Percentiles rank a stretch among this genome's conserved stretches.
Conservation (phyloP, 1,284 basidiomycete species). For the Tylopilus sp. region DNA sequence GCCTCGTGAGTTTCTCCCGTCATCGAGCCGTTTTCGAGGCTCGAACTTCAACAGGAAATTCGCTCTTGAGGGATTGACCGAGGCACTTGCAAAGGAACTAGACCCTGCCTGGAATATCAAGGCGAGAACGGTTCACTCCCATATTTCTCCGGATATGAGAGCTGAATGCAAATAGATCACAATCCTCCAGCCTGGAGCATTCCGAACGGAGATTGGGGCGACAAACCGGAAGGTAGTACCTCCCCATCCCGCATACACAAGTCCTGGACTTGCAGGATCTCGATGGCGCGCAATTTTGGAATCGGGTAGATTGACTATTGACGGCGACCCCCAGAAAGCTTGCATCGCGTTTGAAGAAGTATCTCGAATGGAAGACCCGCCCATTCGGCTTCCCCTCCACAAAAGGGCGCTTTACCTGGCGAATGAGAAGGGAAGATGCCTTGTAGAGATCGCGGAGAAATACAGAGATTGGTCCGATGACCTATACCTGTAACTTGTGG, state of each 20-base stretch:
- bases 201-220: constrained; percentile 14
- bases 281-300: constrained; percentile 5
- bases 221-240: constrained; percentile 1
- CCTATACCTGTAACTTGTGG: constrained; percentile 19
- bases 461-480: constrained; percentile 34
- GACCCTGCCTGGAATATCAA: constrained; percentile 34
- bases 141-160: background rate
- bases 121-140: constrained; percentile 7
- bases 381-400: constrained; percentile 29
- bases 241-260: constrained; percentile 20
- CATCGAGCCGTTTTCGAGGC: background rate
- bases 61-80: constrained; percentile 26
- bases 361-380: constrained; percentile 24
- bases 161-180: constrained; percentile 18
- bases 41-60: constrained; percentile 16
- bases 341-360: constrained; percentile 19
- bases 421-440: constrained; percentile 15
- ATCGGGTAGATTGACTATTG: background rate
- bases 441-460: constrained; percentile 19
- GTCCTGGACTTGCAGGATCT: constrained; percentile 8
- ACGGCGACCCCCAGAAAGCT: constrained; percentile 24
- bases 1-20: constrained; percentile 18
- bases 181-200: constrained; percentile 25
- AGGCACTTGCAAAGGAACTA: constrained; percentile 25
- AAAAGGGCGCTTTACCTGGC: constrained; percentile 6